phyloP scores from a whole-genome alignment of 768 basidiomycete genomes.

The Calocybe cyanea region DNA sequence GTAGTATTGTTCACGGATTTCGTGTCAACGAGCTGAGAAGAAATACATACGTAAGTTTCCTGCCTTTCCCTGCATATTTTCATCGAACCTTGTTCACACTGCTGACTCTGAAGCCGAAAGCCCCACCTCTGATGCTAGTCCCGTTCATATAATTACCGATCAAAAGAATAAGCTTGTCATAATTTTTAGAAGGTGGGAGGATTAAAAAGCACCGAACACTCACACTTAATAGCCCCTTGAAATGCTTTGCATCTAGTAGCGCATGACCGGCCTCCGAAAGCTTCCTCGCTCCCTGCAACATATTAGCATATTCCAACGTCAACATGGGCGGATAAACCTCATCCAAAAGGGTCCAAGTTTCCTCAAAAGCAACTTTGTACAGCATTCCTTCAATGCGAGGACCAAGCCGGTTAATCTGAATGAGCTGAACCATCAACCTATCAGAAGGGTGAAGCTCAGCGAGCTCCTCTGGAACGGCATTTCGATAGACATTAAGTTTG shows the following conservation, averaged over 20 bases:
- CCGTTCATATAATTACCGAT: slow-evolving; percentile 99
- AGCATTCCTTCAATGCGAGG: slow-evolving; percentile 96
- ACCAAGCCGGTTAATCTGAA: slow-evolving; percentile 86
- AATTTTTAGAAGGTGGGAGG: neutral
- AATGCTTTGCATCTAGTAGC: slow-evolving; percentile 75
- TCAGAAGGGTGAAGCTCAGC: slow-evolving; percentile 90
- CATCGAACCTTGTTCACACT: slow-evolving; percentile 88
- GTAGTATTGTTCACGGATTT: slow-evolving; percentile 95
- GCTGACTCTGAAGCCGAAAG: slow-evolving; percentile 94
- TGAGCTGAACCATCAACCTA: slow-evolving; percentile 93
- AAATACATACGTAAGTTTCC: neutral
- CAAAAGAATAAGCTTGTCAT: slow-evolving; percentile 80
- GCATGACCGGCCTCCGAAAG: slow-evolving; percentile 77
- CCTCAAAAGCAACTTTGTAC: slow-evolving; percentile 85
- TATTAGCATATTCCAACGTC: slow-evolving; percentile 4
- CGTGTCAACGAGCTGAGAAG: slow-evolving; percentile 83
- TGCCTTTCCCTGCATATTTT: neutral
- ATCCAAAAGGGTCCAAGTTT: slow-evolving; percentile 76
- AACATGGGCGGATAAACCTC: slow-evolving; percentile 47
- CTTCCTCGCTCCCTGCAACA: slow-evolving; percentile 68
- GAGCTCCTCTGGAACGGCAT: slow-evolving; percentile 82
- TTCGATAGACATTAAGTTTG: slow-evolving; percentile 86
- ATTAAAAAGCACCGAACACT: slow-evolving; percentile 20
- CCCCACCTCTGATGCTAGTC: slow-evolving; percentile 92
- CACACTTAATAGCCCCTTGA: slow-evolving; percentile 88